phyloP scores from a whole-genome alignment of 2,329 filamentous ascomycete species.

The Samsoniella hepiali region DNA sequence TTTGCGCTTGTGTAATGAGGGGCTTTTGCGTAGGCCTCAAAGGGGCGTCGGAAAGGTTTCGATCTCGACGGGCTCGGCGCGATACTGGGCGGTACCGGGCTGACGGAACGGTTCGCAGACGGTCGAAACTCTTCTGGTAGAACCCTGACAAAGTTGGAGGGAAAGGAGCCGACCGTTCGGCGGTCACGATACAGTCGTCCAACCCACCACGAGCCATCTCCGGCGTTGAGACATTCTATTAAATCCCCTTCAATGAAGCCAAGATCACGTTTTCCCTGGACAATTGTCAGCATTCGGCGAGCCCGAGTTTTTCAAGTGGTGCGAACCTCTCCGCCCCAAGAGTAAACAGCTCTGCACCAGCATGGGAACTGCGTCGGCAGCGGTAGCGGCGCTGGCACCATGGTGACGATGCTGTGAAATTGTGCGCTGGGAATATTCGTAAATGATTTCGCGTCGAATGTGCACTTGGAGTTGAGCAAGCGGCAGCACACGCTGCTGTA shows the following conservation, averaged over 20 bases:
- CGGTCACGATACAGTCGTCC: constrained; percentile 85
- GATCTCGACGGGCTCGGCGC: constrained; percentile 58
- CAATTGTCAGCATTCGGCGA: constrained; percentile 8
- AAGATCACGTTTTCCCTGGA: constrained; percentile 80
- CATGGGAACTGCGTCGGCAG: constrained; percentile 81
- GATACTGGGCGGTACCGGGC: constrained; percentile 56
- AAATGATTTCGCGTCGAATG: background rate
- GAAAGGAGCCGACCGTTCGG: constrained; percentile 87
- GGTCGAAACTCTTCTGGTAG: constrained; percentile 83
- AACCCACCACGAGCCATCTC: constrained; percentile 98
- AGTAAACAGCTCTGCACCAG: constrained; percentile 89
- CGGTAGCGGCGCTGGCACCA: constrained; percentile 54
- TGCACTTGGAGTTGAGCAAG: constrained; percentile 1
- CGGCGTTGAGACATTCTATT: constrained; percentile 96
- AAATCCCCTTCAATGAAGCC: constrained; percentile 97
- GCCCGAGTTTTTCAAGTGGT: background rate
- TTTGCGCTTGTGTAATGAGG: constrained; percentile 64
- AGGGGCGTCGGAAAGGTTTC: constrained; percentile 63
- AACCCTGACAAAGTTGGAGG: constrained; percentile 94
- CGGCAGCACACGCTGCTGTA: constrained; percentile 1
- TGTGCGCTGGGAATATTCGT: background rate
- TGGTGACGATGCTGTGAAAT: constrained; percentile 29
- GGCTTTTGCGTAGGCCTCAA: constrained; percentile 64
- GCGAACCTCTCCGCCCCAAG: constrained; percentile 80
- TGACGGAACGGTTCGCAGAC: constrained; percentile 54